Conservation (phyloP, 2,329 filamentous ascomycete species). For the Fusarium sp. region DNA sequence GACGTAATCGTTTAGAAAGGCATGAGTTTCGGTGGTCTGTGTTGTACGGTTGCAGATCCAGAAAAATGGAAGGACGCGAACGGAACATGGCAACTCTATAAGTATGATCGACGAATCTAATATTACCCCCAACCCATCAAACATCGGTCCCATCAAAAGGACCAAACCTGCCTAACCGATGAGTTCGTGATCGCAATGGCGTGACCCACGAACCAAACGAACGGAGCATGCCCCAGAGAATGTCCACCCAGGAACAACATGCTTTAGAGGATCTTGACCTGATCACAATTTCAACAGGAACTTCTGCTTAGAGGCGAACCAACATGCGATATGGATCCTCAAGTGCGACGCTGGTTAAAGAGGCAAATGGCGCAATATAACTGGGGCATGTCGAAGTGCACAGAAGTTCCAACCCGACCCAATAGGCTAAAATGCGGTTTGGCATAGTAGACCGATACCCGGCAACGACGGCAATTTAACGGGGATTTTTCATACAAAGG, state of each 20-base stretch:
- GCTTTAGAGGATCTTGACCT: background rate
- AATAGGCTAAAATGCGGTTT: background rate
- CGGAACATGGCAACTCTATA: background rate
- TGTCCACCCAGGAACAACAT: background rate
- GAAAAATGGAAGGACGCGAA: no score
- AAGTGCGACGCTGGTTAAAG: background rate
- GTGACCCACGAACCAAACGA: background rate
- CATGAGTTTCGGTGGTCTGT: background rate
- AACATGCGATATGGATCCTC: background rate
- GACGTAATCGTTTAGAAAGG: background rate
- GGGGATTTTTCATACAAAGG: background rate
- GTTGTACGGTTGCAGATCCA: background rate
- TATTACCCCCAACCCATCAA: background rate
- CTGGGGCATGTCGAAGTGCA: background rate
- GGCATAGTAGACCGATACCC: background rate
- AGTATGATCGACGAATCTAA: background rate
- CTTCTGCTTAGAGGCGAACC: background rate
- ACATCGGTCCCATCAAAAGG: constrained; percentile 6
- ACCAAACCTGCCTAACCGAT: background rate
- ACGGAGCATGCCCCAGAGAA: background rate
- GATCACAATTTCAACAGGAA: background rate
- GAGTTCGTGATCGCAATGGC: background rate
- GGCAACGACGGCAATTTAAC: background rate
- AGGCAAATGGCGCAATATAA: background rate
- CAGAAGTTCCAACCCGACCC: background rate